Base-by-base conservation (phyloP, 2,329 filamentous ascomycete species). In the Phoma sp. region DNA sequence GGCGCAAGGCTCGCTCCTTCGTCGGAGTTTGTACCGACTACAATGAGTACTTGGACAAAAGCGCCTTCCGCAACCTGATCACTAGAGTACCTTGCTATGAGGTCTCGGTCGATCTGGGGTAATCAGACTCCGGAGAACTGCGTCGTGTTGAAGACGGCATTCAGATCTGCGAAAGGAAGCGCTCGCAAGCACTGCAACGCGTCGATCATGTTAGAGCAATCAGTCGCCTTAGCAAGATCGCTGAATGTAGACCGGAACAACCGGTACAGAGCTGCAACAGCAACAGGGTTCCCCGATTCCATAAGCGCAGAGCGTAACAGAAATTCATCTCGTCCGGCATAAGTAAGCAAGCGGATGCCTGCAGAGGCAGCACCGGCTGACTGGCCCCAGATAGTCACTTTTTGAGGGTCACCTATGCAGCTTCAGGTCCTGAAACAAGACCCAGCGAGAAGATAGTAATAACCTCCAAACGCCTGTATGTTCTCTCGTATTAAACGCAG, bases 331-430 rank as follows among this genome's bases (percentile, higher is more conserved):
- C 47, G 47, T 13, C 47, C 47, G 11, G 14, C 14, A 11, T 24
- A 40, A 2, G 45, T 36, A 6, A 11, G 11, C 4, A 47, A 11
- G n/a, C 40, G 45, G 7, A 33, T 7, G 1, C 45, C 25, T 3
- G 40, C 27, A 18, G 36, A 39, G 11, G n/a, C 30, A 24, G 79
- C 84, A 2, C 85, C 84, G 1, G 84, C 82, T 2, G 82, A 86
- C 4, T 78, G 77, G 2, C 84, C 83, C 55, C 83, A 79, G 38
- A 87, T 80, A 0, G 85, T 79, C 25, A 87, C 79, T 52, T 77
- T 77, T 0, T 33, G 70, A 57, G 4, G 64, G 55, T 82, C 79
- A n/a, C 32, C 32, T 33, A 11, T 8, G 13, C 32, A 13, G 10
- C 5, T 4, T 33, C 13, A 33, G 32, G 7, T 33, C 13, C 7